A percentile compares a stretch with the other conserved stretches of the same genome.
phyloP scores from a whole-genome alignment of 371 early-diverging fungal species.

The Mucor saturninus region DNA sequence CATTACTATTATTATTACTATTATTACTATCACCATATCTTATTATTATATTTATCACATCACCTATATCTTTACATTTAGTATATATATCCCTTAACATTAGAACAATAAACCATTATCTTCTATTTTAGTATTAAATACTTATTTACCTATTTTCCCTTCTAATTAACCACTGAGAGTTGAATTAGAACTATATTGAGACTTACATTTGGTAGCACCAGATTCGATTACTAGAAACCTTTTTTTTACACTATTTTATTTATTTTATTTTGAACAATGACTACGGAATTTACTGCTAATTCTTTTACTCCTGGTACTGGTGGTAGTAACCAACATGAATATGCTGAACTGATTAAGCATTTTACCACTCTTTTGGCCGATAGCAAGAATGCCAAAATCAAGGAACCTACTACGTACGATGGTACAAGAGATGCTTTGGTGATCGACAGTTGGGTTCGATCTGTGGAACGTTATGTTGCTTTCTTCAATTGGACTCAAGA shows the following conservation, averaged over 20 bases:
- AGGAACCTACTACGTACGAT: slow-evolving; percentile 2
- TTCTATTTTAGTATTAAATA: no score
- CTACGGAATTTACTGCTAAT: no score
- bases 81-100: no score
- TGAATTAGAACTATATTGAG: background rate
- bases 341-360: background rate
- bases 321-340: background rate
- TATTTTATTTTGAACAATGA: no score
- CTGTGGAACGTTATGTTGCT: background rate
- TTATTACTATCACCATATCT: no score
- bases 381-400: background rate
- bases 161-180: background rate
- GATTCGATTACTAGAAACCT: no score
- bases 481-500: background rate
- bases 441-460: slow-evolving; percentile 1
- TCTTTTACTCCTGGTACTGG: background rate
- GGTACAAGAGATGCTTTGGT: background rate
- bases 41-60: no score
- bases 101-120: no score
- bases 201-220: slow-evolving; percentile 9
- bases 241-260: no score
- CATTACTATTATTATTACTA: no score
- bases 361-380: background rate
- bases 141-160: no score
- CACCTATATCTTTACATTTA: no score